Conservation (phyloP, 345 rosid genomes). For the Kernera saxatilis region DNA sequence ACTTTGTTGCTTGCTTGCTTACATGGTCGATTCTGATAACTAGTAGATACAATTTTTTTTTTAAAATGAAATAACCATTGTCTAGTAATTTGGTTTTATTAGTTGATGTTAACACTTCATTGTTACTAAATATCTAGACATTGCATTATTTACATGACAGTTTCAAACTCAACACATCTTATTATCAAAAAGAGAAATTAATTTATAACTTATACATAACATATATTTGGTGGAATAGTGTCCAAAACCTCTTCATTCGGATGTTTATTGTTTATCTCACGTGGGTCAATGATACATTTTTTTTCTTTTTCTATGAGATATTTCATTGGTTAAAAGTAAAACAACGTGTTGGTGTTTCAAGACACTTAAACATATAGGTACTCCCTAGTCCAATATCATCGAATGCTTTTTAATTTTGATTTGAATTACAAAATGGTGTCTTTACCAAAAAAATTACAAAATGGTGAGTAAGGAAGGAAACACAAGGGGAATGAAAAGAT, state of each 20-base stretch:
- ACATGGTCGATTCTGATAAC: background rate
- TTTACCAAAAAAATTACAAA: no score
- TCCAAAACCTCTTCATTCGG: background rate
- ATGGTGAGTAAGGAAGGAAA: background rate
- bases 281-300: background rate
- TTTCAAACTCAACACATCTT: background rate
- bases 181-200: background rate
- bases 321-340: background rate
- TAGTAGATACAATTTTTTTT: background rate
- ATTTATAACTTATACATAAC: background rate
- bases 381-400: slow-evolving; percentile 1
- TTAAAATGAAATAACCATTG: background rate
- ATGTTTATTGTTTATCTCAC: background rate
- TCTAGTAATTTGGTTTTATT: background rate
- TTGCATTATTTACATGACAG: background rate
- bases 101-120: background rate
- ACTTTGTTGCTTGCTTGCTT: background rate
- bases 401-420: background rate
- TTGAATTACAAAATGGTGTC: background rate
- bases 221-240: background rate
- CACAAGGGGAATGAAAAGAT: slow-evolving; percentile 18
- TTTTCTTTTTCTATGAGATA: background rate
- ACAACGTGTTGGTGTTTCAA: background rate
- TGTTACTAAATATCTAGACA: background rate
- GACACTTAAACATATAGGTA: background rate